Percentiles rank a stretch among this genome's conserved stretches.
phyloP scores from a whole-genome alignment of 768 basidiomycete genomes.

The Trametes meyenii region DNA sequence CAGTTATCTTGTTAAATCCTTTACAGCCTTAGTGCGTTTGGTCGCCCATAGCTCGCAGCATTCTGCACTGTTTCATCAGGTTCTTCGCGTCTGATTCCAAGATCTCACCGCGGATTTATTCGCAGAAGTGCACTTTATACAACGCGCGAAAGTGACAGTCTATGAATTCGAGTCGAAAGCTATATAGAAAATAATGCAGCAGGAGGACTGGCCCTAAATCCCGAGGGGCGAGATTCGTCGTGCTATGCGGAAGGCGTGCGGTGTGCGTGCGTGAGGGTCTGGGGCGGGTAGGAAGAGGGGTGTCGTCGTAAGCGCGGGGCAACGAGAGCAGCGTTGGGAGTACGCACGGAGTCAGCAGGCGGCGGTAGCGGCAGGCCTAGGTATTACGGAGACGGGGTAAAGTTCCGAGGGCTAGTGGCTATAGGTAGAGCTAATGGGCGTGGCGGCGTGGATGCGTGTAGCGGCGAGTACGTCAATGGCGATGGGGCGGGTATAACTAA shows the following conservation, averaged over 20 bases:
- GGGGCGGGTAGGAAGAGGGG: not conserved
- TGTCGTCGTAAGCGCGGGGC: not conserved
- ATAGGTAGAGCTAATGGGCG: constrained; percentile 2
- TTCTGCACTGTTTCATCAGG: no score
- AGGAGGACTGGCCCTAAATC: constrained; percentile 16
- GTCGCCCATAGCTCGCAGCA: no score
- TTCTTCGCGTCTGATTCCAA: not conserved
- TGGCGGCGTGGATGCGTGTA: constrained; percentile 8
- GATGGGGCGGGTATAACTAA: constrained; percentile 22
- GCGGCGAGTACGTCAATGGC: constrained; percentile 3
- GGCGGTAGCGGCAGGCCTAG: constrained; percentile 4
- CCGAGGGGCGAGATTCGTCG: constrained; percentile 9
- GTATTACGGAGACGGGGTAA: constrained; percentile 11
- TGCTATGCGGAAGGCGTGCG: constrained; percentile 4
- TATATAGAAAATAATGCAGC: constrained; percentile 22
- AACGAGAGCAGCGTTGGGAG: not conserved
- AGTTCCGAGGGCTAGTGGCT: constrained; percentile 6
- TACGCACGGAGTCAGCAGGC: not conserved
- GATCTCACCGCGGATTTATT: constrained; percentile 7
- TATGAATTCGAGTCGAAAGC: constrained; percentile 18
- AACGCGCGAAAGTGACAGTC: constrained; percentile 15
- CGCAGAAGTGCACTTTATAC: not conserved
- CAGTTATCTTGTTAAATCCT: no score
- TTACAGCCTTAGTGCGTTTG: no score
- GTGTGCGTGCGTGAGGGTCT: not conserved